Evolutionary conservation across 2,329 filamentous ascomycete genomes (phyloP).

Genomic region (Thyridium curvatum): DNA sequence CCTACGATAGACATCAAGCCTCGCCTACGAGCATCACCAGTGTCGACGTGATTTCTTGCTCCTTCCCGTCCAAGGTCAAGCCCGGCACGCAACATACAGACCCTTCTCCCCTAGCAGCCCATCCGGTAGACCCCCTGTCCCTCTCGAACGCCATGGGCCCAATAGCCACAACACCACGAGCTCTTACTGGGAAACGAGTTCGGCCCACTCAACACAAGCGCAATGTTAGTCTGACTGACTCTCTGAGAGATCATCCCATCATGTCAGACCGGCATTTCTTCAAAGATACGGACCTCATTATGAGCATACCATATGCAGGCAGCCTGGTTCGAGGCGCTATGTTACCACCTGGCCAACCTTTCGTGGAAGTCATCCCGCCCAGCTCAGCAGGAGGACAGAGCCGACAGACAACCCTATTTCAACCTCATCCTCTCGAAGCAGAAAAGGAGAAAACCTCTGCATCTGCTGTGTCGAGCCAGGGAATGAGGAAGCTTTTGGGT

Average conservation of each 20-base stretch:
- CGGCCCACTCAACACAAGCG: slow-evolving; percentile 65
- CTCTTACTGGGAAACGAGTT: slow-evolving; percentile 52
- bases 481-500: slow-evolving; percentile 80
- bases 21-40: slow-evolving; percentile 55
- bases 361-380: slow-evolving; percentile 61
- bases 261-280: slow-evolving; percentile 40
- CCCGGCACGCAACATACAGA: slow-evolving; percentile 30
- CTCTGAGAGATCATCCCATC: slow-evolving; percentile 61
- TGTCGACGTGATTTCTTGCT: slow-evolving; percentile 57
- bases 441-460: slow-evolving; percentile 37
- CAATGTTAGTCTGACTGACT: slow-evolving; percentile 83
- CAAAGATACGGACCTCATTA: slow-evolving; percentile 50
- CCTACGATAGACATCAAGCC: slow-evolving; percentile 17
- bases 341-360: slow-evolving; percentile 75
- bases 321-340: slow-evolving; percentile 83
- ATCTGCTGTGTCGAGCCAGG: slow-evolving; percentile 61
- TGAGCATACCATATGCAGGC: slow-evolving; percentile 65
- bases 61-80: slow-evolving; percentile 49
- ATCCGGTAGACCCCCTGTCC: slow-evolving; percentile 48
- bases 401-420: slow-evolving; percentile 48
- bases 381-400: slow-evolving; percentile 37
- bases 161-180: slow-evolving; percentile 52
- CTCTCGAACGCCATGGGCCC: slow-evolving; percentile 38
- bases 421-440: slow-evolving; percentile 26
- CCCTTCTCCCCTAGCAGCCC: slow-evolving; percentile 41